Evolutionary conservation across 163 green algal species (phyloP).

Genomic region (Trebouxiophyceae sp.): DNA sequence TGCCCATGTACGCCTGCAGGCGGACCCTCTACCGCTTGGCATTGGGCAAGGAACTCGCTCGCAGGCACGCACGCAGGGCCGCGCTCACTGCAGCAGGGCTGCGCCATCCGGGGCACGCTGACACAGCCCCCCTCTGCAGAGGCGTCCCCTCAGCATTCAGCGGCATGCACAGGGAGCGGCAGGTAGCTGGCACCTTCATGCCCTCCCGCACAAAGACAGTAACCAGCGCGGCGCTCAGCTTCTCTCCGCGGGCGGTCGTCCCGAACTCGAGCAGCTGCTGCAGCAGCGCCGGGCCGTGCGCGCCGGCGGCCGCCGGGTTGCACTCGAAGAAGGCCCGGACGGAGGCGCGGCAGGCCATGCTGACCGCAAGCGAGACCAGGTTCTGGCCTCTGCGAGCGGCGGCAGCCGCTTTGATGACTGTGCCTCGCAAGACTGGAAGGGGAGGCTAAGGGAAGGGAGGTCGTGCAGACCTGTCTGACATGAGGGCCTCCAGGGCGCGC

Average conservation of each 20-base stretch:
- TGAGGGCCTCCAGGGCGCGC: slow-evolving; percentile 48
- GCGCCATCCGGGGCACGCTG: not conserved
- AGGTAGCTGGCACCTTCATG: slow-evolving; percentile 21
- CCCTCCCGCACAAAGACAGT: slow-evolving; percentile 29
- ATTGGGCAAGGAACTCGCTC: too few species aligned
- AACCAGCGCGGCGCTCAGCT: slow-evolving; percentile 23
- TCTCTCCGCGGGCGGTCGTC: slow-evolving; percentile 9
- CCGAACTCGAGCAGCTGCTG: slow-evolving; percentile 10
- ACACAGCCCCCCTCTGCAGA: not conserved
- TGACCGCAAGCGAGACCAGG: slow-evolving; percentile 60
- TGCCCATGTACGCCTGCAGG: slow-evolving; percentile 26
- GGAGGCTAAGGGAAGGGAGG: not conserved
- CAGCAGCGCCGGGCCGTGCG: slow-evolving; percentile 2
- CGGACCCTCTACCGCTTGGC: not conserved
- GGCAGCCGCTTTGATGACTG: not conserved
- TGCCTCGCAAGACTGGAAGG: not conserved
- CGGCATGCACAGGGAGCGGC: too few species aligned
- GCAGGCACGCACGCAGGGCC: too few species aligned
- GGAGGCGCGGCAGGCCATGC: slow-evolving; percentile 47
- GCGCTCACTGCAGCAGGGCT: too few species aligned
- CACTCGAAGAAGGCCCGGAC: slow-evolving; percentile 35
- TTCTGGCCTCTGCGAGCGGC: slow-evolving; percentile 26
- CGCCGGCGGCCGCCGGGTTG: slow-evolving; percentile 14
- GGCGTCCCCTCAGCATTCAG: not conserved
- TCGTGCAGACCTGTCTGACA: slow-evolving; percentile 37